Evolutionary conservation across 208 protist species (phyloP), one percentile per base, ranked within the genome.

Genomic region (Naegleria gruberi): DNA sequence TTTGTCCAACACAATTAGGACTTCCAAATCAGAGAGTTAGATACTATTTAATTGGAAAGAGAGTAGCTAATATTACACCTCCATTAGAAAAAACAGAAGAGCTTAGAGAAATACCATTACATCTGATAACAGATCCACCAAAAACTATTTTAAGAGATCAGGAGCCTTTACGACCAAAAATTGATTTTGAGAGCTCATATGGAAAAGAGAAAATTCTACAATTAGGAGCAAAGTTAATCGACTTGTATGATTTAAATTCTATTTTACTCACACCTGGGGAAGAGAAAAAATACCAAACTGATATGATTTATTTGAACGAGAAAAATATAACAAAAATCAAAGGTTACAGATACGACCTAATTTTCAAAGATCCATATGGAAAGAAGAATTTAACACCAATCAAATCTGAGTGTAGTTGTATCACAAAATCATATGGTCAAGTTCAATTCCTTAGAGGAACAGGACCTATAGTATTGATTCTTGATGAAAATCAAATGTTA

Each of bases 41-140:
- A 44, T 89, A 82, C 30, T 89, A 89, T 45, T 43, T 89, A 37
- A 65, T 87, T 34, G 83, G 46, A 65, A 19, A 8, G 82, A 83
- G 81, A 84, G 73, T 77, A 37, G 51, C 15, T 23, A 77, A 77
- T n/a, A 77, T 37, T 77, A n/a, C 26, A 77, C 26, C 26, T 37
- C 6, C 30, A 12, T 6, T 37, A 1, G n/a, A 77, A 19, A 77
- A 37, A 7, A 77, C 17, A 12, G 30, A 77, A 37, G 40, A 42
- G 30, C 4, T 82, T 8, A 82, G 5, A 34, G 40, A 43, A 7
- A 15, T 42, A 4, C 4, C 4, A 82, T 10, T 42, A 17, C 2
- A 82, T 15, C 30, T 82, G 37, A 10, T 40, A 1, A 82, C 40
- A 40, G 12, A 4, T 45, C 37, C 17, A 34, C 81, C 81, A 1